Conservation (phyloP, 306 rosid species). For the Acacia acuminata region DNA sequence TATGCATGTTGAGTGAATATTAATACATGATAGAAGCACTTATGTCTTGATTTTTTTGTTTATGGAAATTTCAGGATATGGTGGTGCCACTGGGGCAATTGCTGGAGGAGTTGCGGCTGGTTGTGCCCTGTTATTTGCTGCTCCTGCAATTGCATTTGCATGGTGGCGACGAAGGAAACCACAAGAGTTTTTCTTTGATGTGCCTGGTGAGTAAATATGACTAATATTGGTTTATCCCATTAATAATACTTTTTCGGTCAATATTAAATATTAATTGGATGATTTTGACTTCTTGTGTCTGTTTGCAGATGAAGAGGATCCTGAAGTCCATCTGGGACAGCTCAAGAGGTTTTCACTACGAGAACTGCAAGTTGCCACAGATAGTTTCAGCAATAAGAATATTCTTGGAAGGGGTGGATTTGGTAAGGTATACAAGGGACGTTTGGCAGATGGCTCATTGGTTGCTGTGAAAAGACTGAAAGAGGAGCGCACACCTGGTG, state of each 20-base stretch:
- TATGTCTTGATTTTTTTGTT: constrained; percentile 25
- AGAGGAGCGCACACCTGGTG: constrained; percentile 99
- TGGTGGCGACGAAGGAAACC: constrained; percentile 99
- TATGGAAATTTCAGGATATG: constrained; percentile 61
- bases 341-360: constrained; percentile 95
- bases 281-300: constrained; percentile 23
- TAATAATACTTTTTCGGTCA: background rate
- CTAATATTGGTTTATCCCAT: constrained; percentile 6
- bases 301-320: constrained; percentile 97
- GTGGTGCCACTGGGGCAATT: constrained; percentile 91
- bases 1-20: background rate
- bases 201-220: constrained; percentile 69
- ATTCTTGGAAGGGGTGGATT: constrained; percentile 98
- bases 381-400: constrained; percentile 94
- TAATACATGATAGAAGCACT: constrained; percentile 7
- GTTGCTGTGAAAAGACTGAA: constrained; percentile 96
- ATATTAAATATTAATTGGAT: background rate
- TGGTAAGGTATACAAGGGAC: constrained; percentile 98
- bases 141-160: constrained; percentile 98
- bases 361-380: constrained; percentile 94
- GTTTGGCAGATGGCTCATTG: constrained; percentile 87
- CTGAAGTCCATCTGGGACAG: constrained; percentile 98
- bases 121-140: constrained; percentile 94
- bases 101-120: constrained; percentile 99
- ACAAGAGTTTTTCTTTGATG: constrained; percentile 96